Evolutionary conservation across 768 basidiomycete species (phyloP), one percentile per base, ranked within the genome.

Genomic region (Phallus indusiatus): DNA sequence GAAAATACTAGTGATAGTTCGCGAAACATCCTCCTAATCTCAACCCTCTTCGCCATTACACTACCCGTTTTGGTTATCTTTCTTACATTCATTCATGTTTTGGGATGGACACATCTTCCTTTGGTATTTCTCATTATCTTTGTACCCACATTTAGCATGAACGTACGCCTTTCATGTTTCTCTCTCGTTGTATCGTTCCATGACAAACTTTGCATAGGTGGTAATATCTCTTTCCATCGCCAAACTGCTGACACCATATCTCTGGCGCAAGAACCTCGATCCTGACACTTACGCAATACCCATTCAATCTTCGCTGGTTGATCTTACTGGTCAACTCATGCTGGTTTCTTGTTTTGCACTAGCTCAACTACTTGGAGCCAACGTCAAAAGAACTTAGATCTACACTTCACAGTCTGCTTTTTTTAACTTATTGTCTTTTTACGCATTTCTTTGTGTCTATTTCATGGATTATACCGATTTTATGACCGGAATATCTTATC

Each of bases 231-330:
- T 97, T 5, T 22, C 77, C 28, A 70, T 88, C 35, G 92, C 89
- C 1, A 80, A 76, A 53, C 65, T 67, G 11, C 74, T 94, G 53
- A 94, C 92, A 1, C 72, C 81, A 48, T 84, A 82, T 67, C 78
- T 96, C 24, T 95, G 93, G 92, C 78, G 80, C 0, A 82, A 75
- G 57, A 76, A 81, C 11, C 76, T 83, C 24, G 94, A 97, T 68
- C 94, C 94, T 5, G 94, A 97, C 69, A 85, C 88, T 72, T 94
- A 95, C 68, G 92, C 92, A 1, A 73, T 97, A n/a, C 94, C 94
- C 8, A 81, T 95, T 24, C 93, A 95, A 64, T 92, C 90, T 11
- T 90, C 93, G 0, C 67, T 91, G 47, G 86, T 94, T 78, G 91
- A 94, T 69, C 81, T 95, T 54, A 71, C 88, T 34, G 90, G 91